Evolutionary conservation across 768 basidiomycete species (phyloP).

Genomic region (Amanita pseudoporphyria): DNA sequence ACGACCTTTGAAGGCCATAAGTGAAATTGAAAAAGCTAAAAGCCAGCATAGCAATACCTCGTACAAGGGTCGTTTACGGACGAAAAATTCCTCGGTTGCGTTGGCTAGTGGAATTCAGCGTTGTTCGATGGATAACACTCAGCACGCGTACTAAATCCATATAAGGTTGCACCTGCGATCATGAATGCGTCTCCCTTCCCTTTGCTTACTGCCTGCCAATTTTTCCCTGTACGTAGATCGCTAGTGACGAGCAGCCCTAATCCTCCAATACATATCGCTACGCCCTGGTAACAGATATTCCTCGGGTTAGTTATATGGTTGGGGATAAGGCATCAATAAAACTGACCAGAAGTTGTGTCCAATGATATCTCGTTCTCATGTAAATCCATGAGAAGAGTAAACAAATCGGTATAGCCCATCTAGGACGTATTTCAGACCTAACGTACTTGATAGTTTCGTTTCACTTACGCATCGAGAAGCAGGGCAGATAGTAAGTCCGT

Average conservation of each 20-base stretch:
- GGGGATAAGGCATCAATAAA: not conserved
- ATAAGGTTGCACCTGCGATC: conserved; percentile 78
- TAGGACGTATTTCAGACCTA: conserved; percentile 15
- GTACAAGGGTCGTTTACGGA: conserved; percentile 68
- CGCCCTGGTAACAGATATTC: conserved; percentile 34
- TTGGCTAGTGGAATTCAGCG: conserved; percentile 41
- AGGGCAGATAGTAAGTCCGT: conserved; percentile 84
- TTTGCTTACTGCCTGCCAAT: conserved; percentile 52
- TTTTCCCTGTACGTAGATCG: conserved; percentile 70
- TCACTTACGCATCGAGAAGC: conserved; percentile 73
- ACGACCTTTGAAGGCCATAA: conserved; percentile 41
- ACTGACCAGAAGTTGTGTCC: conserved; percentile 71
- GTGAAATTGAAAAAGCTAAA: no score
- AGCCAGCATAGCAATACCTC: conserved; percentile 33
- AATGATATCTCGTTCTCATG: conserved; percentile 71
- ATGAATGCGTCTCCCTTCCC: conserved; percentile 82
- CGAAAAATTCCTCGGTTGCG: conserved; percentile 83
- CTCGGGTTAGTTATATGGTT: not conserved
- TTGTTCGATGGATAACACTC: not conserved
- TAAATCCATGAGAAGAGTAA: conserved; percentile 78
- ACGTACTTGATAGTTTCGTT: not conserved
- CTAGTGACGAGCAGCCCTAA: conserved; percentile 74
- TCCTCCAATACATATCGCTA: conserved; percentile 63
- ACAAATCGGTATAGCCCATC: conserved; percentile 87
- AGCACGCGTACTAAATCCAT: conserved; percentile 65